Base-by-base conservation (phyloP, 1,284 basidiomycete genomes). In the Trichosporon asahii region DNA sequence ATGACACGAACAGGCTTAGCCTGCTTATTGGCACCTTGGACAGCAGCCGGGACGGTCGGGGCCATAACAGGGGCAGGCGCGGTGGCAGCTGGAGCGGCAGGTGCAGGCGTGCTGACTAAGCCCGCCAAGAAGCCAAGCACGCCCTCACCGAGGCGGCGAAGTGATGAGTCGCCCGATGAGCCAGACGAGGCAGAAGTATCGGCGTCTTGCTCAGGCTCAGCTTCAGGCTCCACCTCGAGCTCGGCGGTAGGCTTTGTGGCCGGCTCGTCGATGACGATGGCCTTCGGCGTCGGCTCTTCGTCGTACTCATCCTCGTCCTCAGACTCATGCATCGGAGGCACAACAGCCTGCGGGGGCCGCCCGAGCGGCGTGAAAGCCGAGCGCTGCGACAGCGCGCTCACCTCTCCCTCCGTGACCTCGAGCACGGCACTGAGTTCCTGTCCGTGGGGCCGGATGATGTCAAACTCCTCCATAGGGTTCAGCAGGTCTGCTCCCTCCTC, bases 391-490 rank as follows among this genome's bases (percentile, higher is more conserved):
- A 61, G 18, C 14, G 27, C 27, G 29, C 29, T 33, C 7, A 61
- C 29, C 57, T 61, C 57, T 11, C 57, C 57, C 29, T 61, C 57
- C 18, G 57, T 61, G 29, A 61, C 57, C 29, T 61, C 57, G 29
- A 61, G 57, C 29, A 61, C 57, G 29, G 57, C 57, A 18, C 57
- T 61, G 57, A 61, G 57, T 9, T 61, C 57, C 57, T 61, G 57
- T 11, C 57, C 57, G 29, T 61, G 57, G 2, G 57, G 57, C 5
- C 57, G 27, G 29, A 61, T 61, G 15, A 6, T 14, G 6, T 61
- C 57, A 27, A 61, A 33, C 29, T 61, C 57, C 55, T 60, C 27
- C 29, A n/a, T 11, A 2, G 57, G 57, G 27, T 31, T 33, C 27
- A 61, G 23, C 29, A 61, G n/a, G n/a, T n/a, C n/a, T n/a, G n/a